phyloP scores from a whole-genome alignment of 73 alveolate species.

The Blepharisma stoltei region DNA sequence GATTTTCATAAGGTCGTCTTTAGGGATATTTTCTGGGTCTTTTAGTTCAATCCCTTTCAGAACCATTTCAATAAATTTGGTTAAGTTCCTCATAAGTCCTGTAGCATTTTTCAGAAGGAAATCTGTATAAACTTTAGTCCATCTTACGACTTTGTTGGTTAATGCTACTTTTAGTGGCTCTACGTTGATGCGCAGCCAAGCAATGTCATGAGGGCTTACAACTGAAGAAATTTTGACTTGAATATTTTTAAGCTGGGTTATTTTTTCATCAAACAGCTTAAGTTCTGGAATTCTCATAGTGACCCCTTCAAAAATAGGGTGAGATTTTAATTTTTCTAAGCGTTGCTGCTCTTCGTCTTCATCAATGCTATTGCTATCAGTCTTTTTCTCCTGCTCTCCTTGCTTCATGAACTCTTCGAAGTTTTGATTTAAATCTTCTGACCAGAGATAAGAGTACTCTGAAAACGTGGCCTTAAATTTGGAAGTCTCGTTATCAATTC shows the following conservation, averaged over 20 bases:
- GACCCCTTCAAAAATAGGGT: conserved; percentile 84
- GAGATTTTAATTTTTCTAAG: conserved; percentile 75
- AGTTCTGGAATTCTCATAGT: conserved; percentile 85
- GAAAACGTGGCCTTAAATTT: conserved; percentile 71
- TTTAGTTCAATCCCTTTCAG: conserved; percentile 76
- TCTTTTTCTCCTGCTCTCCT: conserved; percentile 69
- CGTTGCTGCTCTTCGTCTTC: conserved; percentile 86
- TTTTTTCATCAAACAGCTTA: conserved; percentile 91
- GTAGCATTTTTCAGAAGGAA: conserved; percentile 85
- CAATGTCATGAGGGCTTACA: conserved; percentile 83
- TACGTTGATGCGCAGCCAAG: conserved; percentile 95
- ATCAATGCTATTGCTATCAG: conserved; percentile 69
- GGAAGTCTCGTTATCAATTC: conserved; percentile 82
- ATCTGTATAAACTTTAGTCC: conserved; percentile 89
- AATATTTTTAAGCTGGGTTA: conserved; percentile 81
- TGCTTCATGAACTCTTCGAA: conserved; percentile 87
- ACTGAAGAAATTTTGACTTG: conserved; percentile 82
- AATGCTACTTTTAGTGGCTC: conserved; percentile 85
- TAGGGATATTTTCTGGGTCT: conserved; percentile 63
- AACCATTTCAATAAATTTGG: conserved; percentile 88
- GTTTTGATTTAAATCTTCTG: conserved; percentile 84
- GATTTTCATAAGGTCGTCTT: conserved; percentile 38
- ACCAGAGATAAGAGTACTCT: conserved; percentile 92
- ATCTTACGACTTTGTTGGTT: conserved; percentile 72
- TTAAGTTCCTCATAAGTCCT: conserved; percentile 75